Conservation (phyloP, 345 rosid species). For the Arabidopsis arenosa region DNA sequence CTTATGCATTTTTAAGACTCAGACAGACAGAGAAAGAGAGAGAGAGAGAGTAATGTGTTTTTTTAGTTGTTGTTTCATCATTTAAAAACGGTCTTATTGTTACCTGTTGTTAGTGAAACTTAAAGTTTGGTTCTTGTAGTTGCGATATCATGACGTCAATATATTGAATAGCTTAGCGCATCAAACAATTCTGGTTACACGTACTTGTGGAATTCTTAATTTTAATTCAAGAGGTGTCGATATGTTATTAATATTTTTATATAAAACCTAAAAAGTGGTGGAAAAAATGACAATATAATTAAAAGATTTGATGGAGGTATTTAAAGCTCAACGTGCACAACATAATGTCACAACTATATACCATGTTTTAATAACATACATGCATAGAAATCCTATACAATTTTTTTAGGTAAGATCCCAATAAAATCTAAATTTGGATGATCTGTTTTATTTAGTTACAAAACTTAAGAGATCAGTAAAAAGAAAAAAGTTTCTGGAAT, state of each 20-base stretch:
- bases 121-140: conserved; percentile 31
- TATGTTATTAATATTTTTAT: conserved; percentile 1
- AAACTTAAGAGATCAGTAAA: conserved; percentile 24
- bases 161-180: conserved; percentile 1
- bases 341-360: conserved; percentile 43
- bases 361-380: conserved; percentile 5
- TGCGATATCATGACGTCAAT: conserved; percentile 17
- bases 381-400: background rate
- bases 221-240: background rate
- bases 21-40: background rate
- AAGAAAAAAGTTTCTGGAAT: conserved; percentile 18
- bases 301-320: conserved; percentile 17
- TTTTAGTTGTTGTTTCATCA: conserved; percentile 16
- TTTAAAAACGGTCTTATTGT: conserved; percentile 2
- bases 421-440: conserved; percentile 24
- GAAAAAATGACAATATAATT: background rate
- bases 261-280: background rate
- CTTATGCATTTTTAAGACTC: conserved; percentile 32
- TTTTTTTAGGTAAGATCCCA: background rate
- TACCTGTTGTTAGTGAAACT: conserved; percentile 34
- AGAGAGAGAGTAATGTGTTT: conserved; percentile 21
- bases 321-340: conserved; percentile 41
- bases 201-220: background rate
- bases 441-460: conserved; percentile 39
- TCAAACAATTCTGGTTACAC: background rate